Evolutionary conservation across 2,329 filamentous ascomycete genomes (phyloP), one percentile per base, ranked within the genome.

Genomic region (Xylaria arbuscula): DNA sequence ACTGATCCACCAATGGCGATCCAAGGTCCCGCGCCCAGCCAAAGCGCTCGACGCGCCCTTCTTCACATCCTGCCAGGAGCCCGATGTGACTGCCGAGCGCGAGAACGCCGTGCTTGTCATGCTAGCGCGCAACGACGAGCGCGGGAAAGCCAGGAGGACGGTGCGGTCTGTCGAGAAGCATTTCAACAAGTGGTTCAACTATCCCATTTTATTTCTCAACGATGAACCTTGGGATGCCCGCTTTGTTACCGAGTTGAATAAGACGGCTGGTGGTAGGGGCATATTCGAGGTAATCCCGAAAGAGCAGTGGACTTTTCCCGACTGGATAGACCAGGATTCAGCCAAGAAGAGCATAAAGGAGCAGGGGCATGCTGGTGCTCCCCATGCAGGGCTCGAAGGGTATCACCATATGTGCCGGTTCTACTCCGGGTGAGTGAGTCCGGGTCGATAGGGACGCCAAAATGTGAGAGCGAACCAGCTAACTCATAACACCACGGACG

Each of bases 171-270:
- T 84, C 57, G 82, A 84, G 73, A 71, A 73, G 24, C 80, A 82
- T 64, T 85, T 83, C 76, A 85, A 85, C 76, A 77, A 78, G 62
- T 83, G 81, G 79, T 84, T 81, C 74, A 78, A 82, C 66, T 85
- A 85, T 70, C 83, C 83, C 3, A 79, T 82, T 67, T 73, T 85
- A 38, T 84, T 85, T 69, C 77, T 85, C 63, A 85, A 85, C 73
- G 80, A 85, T 74, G 76, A 83, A 69, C 75, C 77, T 8, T 85
- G 80, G 78, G 77, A 80, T 56, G 67, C 77, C 13, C 76, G 74
- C 56, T 84, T 85, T 67, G 75, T 82, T 51, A 68, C 74, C 15
- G 74, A 76, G 45, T 74, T 84, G 66, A 80, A 80, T 67, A 71
- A 75, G 54, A 80, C 79, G 6, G 75, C 78, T 10, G 76, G 78